phyloP scores from a whole-genome alignment of 257 asterid species.

The Capsicum chinense region DNA sequence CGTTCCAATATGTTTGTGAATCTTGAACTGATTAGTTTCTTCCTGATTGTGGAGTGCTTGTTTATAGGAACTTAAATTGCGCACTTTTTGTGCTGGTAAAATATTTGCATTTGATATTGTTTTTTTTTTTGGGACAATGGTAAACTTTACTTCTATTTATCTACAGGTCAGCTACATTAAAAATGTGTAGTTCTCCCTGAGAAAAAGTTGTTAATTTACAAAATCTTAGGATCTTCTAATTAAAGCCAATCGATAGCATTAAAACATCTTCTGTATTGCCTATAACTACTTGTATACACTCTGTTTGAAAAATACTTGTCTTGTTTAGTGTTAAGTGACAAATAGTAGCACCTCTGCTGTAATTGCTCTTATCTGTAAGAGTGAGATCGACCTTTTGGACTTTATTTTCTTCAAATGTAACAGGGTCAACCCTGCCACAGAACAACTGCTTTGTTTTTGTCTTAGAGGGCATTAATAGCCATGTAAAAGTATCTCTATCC shows the following conservation, averaged over 20 bases:
- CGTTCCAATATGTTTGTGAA: constrained; percentile 14
- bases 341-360: neutral
- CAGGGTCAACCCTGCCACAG: constrained; percentile 18
- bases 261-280: too few species aligned
- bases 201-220: too few species aligned
- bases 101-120: constrained; percentile 7
- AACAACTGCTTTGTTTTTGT: constrained; percentile 19
- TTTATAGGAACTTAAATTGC: neutral
- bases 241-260: too few species aligned
- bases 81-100: neutral
- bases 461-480: constrained; percentile 1
- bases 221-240: too few species aligned
- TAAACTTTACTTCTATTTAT: too few species aligned
- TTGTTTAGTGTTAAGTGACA: constrained; percentile 8
- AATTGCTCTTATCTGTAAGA: constrained; percentile 10
- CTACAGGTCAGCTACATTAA: too few species aligned
- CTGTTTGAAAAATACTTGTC: neutral
- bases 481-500: neutral
- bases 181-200: too few species aligned
- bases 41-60: constrained; percentile 13
- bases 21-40: constrained; percentile 26
- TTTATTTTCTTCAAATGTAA: neutral
- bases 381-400: neutral
- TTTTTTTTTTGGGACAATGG: neutral
- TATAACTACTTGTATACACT: too few species aligned